Conservation (phyloP, 768 basidiomycete genomes). For the Austroboletus eburneus region DNA sequence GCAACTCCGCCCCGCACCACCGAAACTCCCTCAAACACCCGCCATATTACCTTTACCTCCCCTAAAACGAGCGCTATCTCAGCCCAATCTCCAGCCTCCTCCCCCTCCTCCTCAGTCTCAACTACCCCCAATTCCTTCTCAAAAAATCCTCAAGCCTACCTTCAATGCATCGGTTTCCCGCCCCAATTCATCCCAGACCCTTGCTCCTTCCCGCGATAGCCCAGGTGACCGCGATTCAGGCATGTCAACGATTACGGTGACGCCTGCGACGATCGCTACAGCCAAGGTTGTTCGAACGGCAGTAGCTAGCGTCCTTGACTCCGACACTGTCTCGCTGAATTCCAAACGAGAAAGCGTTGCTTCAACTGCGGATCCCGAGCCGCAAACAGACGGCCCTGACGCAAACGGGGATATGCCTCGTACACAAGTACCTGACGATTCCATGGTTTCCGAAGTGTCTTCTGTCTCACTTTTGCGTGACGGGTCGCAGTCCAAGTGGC, state of each 20-base stretch:
- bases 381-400: background rate
- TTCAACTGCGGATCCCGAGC: constrained; percentile 10
- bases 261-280: constrained; percentile 38
- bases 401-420: constrained; percentile 14
- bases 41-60: constrained; percentile 22
- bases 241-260: constrained; percentile 43
- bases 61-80: constrained; percentile 16
- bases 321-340: constrained; percentile 22
- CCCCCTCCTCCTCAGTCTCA: too few species aligned
- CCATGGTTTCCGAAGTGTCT: constrained; percentile 11
- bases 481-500: constrained; percentile 25
- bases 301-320: constrained; percentile 48
- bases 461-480: constrained; percentile 18
- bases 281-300: constrained; percentile 48
- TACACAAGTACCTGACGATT: constrained; percentile 9
- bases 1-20: constrained; percentile 27
- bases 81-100: constrained; percentile 9
- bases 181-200: constrained; percentile 18
- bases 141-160: background rate
- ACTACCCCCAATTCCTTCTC: constrained; percentile 10
- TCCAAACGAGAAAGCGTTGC: constrained; percentile 12
- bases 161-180: constrained; percentile 7
- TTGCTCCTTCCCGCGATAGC: constrained; percentile 11
- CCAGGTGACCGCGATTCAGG: constrained; percentile 28
- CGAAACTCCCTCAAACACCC: constrained; percentile 17